Evolutionary conservation across 768 basidiomycete species (phyloP), one percentile per base, ranked within the genome.

Genomic region (Russula sp.): DNA sequence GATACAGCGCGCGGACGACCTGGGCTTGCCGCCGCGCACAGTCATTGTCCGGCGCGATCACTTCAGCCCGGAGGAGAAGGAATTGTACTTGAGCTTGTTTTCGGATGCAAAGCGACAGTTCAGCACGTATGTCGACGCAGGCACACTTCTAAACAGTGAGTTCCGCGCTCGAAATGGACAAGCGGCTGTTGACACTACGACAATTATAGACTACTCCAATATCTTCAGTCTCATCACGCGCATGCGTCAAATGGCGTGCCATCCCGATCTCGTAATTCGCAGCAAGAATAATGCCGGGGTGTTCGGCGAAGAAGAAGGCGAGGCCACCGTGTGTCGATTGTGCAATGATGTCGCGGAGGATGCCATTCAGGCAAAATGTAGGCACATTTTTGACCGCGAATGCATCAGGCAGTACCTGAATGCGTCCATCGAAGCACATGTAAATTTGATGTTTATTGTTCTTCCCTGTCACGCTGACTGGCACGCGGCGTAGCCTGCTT

Each of bases 261-360:
- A 93, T 71, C 96, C 96, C 6, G 96, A 98, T 73, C 82, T 98
- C 39, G 95, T 98, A 14, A 78, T 98, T 20, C 83, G 89, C 55
- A 91, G 88, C 77, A 94, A 88, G 77, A 88, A 80, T 27, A 93
- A 91, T 61, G 81, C 84, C 1, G 78, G 77, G 11, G 77, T 79
- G 51, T 91, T 91, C 69, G 63, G 75, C n/a, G 72, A 78, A 7
- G 82, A 85, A 20, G 82, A 87, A 35, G 71, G 78, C 6, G 92
- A 96, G 72, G 87, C 87, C 2, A 88, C 91, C 0, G 83, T 98
- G 8, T 99, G 97, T 71, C 82, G 97, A 59, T 76, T 99, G n/a
- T 99, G 97, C 75, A 92, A 94, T 69, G 97, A 99, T 68, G 80
- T 97, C 45, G 96, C 93, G 0, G 97, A 99, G 75, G 97, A 99